These are phyloP conservation scores for Dioscorea cayenensis DNA, from an alignment of 116 monocot genomes.

Conservation along the genomic window DNA sequence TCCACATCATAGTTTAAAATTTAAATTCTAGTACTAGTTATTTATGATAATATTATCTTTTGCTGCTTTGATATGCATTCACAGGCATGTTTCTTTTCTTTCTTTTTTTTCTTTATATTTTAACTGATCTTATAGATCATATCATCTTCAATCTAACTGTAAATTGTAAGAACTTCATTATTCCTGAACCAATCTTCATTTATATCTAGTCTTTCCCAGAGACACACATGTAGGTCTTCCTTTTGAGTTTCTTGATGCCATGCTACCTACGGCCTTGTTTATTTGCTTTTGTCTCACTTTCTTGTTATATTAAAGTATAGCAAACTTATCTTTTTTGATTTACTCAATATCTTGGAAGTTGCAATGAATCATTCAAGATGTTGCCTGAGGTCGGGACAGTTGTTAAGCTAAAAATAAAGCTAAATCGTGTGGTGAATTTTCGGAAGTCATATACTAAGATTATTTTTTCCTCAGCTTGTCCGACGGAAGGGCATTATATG, in stretches of 20 bases:
- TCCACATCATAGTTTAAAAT: neutral
- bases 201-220: neutral
- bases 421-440: too few relatives aligned
- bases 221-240: neutral
- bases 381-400: too few relatives aligned
- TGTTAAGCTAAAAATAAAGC: too few relatives aligned
- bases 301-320: neutral
- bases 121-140: too few relatives aligned
- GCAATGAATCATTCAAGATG: neutral
- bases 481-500: slow-evolving; percentile 73
- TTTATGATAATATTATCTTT: neutral
- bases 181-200: too few relatives aligned
- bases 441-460: neutral
- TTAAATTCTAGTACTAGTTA: neutral
- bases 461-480: slow-evolving; percentile 38
- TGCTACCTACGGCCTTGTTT: neutral
- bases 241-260: too few relatives aligned
- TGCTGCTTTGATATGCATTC: too few relatives aligned
- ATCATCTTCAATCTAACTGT: too few relatives aligned
- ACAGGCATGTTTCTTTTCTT: too few relatives aligned
- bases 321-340: neutral
- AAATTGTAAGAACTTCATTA: too few relatives aligned
- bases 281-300: neutral
- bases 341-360: neutral
- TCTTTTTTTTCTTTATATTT: too few relatives aligned